Base-by-base conservation (phyloP, 1,284 basidiomycete species). In the Gymnopus androsaceus region DNA sequence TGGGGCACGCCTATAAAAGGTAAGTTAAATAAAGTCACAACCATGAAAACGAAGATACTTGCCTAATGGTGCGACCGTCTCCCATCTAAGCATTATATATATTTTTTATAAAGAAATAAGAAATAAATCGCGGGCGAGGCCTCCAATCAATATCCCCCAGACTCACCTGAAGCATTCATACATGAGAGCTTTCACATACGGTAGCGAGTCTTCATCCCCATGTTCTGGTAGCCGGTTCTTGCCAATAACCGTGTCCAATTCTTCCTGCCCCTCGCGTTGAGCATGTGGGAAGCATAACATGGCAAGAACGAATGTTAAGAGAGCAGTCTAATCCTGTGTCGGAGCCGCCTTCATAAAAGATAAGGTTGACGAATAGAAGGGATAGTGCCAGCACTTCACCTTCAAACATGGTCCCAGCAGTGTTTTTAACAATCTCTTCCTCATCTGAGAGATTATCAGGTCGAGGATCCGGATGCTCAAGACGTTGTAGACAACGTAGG, bases 201-300 rank as follows among this genome's bases (percentile, higher is more conserved):
- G 56, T 14, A 57, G 15, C 12, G 14, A 21, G 8, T 36, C 33
- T 17, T 28, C 9, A 19, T 54, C 51, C 4, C 37, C 31, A 37
- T 48, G 44, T 15, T 46, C 37, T n/a, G 56, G 56, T 14, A 57
- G 47, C 23, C 51, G 44, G 0, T 46, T 45, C 7, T 27, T 21
- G 17, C 25, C 44, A 28, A 57, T 28, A 6, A 57, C 51, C 28
- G 44, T 12, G 23, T 57, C 56, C 21, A 57, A 15, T 28, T 57
- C 56, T 17, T 54, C 45, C 23, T 57, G 56, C 4, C 51, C 56
- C 34, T 49, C 44, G 9, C n/a, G 27, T 33, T 57, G 56, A 8
- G 30, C 37, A 38, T 57, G 8, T 3, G 56, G 56, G 28, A 46
- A 46, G 15, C 38, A 33, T 11, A 42, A 15, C 51, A 57, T 57